Base-by-base conservation (phyloP, 2,329 filamentous ascomycete genomes). In the Fusarium tuaranense region DNA sequence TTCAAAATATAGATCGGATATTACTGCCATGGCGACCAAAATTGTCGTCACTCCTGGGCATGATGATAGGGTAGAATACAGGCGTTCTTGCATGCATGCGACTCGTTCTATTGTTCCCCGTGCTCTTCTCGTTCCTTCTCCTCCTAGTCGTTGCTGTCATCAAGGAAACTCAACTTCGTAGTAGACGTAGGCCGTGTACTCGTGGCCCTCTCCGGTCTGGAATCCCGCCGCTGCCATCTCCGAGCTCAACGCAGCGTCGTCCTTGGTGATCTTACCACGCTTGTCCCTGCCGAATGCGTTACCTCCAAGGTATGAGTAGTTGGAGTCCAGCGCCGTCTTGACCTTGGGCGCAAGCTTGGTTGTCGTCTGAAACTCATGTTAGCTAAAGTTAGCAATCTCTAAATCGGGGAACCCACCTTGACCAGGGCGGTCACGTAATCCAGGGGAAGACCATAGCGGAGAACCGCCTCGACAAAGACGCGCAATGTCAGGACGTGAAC, bases 401-500 rank as follows among this genome's bases (percentile, higher is more conserved):
- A 25, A n/a, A 27, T 25, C 30, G n/a, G n/a, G 25, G 34, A 38
- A 81, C 90, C 77, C 89, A 97, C 95, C 92, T 94, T 92, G 72
- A 98, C 87, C 76, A 98, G 85, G 18, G 92, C 94, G 77, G 93
- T 94, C 59, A 97, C 92, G 83, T 96, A 99, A 78, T 97, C 94
- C 74, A 98, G 85, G 58, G 97, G 97, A 78, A 99, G 84, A 32
- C 97, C 97, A 81, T 99, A 99, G 75, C 97, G 91, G 80, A 99
- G 87, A n/a, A 99, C 97, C 7, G 95, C 98, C 88, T 99, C 97
- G 22, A 99, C 97, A 83, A 98, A 99, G 22, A 98, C 95, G 64
- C 97, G 89, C 79, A 99, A 85, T 8, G 95, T 94, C 80, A 98
- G 87, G 32, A 98, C 93, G 81, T 99, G 97, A 60, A 97, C 90